A percentile compares a stretch with the other conserved stretches of the same genome.
Conservation (phyloP, 2,329 filamentous ascomycete species). For the Colletotrichum gloeosporioides region DNA sequence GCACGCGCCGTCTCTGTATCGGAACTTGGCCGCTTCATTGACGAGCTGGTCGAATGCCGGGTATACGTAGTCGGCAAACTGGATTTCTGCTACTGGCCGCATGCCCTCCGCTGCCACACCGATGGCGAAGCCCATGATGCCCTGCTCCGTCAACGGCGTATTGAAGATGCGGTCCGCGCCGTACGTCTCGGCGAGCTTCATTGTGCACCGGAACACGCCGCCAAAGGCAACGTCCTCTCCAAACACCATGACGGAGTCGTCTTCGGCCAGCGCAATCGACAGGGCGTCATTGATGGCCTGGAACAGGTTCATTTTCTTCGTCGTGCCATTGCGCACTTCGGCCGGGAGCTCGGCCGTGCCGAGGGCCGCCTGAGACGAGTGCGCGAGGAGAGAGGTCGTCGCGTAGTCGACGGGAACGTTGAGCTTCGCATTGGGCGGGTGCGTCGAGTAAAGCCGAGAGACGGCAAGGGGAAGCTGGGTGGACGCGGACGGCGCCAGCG, state of each 20-base stretch:
- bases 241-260: constrained; percentile 89
- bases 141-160: constrained; percentile 92
- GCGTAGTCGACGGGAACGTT: constrained; percentile 91
- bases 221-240: constrained; percentile 98
- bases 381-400: constrained; percentile 80
- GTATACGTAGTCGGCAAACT: constrained; percentile 94
- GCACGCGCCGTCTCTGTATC: constrained; percentile 72
- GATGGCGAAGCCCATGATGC: constrained; percentile 92
- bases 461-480: constrained; percentile 7
- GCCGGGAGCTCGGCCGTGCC: constrained; percentile 73
- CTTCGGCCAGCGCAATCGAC: constrained; percentile 78
- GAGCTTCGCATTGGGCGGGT: constrained; percentile 67
- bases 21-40: constrained; percentile 89
- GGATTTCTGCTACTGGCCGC: constrained; percentile 91
- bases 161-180: constrained; percentile 93
- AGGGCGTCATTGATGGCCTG: constrained; percentile 93
- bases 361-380: constrained; percentile 76
- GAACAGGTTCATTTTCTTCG: constrained; percentile 91
- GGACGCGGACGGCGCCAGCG: constrained; percentile 14
- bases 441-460: constrained; percentile 55
- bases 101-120: constrained; percentile 90
- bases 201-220: constrained; percentile 93
- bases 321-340: constrained; percentile 69
- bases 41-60: constrained; percentile 94
- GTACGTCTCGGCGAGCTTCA: constrained; percentile 87